phyloP scores from a whole-genome alignment of 2,329 filamentous ascomycete species.

The Aspergillus sp. region DNA sequence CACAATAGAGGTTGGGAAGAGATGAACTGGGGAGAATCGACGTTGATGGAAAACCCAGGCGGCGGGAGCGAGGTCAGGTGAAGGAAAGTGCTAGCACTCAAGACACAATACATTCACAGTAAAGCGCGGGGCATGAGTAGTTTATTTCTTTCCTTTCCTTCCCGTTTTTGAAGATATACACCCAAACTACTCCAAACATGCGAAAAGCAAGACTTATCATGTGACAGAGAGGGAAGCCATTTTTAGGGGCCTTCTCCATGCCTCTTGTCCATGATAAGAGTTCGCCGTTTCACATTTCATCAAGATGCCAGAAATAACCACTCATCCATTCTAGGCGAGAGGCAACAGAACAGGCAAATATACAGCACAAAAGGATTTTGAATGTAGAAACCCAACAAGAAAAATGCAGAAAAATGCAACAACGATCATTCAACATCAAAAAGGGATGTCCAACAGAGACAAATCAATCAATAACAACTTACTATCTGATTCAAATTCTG shows the following conservation, averaged over 20 bases:
- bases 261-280: too few species aligned
- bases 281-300: too few species aligned
- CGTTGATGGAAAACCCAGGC: too few species aligned
- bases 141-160: neutral
- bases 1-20: neutral
- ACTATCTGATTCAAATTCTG: conserved; percentile 96
- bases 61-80: too few species aligned
- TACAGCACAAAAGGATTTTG: neutral
- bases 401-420: neutral
- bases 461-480: conserved; percentile 38
- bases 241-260: too few species aligned
- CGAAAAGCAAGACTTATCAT: too few species aligned
- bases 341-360: too few species aligned
- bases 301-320: too few species aligned
- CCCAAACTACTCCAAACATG: too few species aligned
- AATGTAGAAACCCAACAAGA: conserved; percentile 2
- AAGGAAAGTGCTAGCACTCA: neutral
- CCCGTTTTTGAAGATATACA: too few species aligned
- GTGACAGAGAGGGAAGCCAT: too few species aligned
- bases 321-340: too few species aligned
- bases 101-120: neutral
- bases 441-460: conserved; percentile 2
- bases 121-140: neutral
- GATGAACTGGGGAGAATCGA: neutral
- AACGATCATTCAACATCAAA: neutral